Conservation (phyloP, 75 land plant species). For the Selaginella tamariscina region DNA sequence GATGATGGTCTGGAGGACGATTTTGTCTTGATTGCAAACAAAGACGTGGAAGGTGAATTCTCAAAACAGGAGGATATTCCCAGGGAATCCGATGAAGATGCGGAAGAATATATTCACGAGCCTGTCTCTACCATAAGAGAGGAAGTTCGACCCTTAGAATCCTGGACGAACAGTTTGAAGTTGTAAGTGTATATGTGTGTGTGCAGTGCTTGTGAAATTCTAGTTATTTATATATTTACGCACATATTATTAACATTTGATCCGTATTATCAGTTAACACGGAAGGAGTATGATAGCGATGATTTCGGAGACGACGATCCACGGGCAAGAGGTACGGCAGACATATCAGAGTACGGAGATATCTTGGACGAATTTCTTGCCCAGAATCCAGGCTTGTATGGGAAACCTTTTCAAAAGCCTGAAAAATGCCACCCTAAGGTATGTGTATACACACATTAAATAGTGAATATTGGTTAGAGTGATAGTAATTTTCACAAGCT, state of each 20-base stretch:
- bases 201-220: no score
- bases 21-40: constrained; percentile 59
- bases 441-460: no score
- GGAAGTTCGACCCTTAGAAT: constrained; percentile 18
- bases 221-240: no score
- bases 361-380: constrained; percentile 38
- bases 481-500: no score
- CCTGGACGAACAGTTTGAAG: constrained; percentile 81
- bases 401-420: constrained; percentile 14
- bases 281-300: constrained; percentile 44
- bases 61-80: constrained; percentile 7
- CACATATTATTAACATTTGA: no score
- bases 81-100: constrained; percentile 14
- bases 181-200: constrained; percentile 28
- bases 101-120: no score
- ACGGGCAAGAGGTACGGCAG: constrained; percentile 31
- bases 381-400: constrained; percentile 30
- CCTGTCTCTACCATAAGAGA: no score
- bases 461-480: background rate
- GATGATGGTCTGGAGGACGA: constrained; percentile 87
- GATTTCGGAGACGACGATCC: constrained; percentile 32
- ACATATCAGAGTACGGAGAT: constrained; percentile 38
- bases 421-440: no score
- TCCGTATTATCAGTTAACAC: constrained; percentile 46
- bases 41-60: constrained; percentile 17